Base-by-base conservation (phyloP, 139 green algal genomes). In the Haematococcus sp. region DNA sequence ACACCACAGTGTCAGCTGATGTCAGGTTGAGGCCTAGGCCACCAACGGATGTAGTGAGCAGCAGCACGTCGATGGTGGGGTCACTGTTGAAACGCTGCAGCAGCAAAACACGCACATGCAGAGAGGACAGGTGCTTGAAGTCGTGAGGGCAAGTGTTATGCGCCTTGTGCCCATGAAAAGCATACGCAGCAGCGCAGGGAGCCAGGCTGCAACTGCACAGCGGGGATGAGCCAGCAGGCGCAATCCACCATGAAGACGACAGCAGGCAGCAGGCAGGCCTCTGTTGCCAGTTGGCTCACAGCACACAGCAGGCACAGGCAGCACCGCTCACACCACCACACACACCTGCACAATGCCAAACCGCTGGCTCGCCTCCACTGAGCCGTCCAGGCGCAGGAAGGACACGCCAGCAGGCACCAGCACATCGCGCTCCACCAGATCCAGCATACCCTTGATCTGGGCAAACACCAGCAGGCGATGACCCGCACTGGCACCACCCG, bases 11-110 rank as follows among this genome's bases (percentile, higher is more conserved):
- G 83, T 99, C 94, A 5, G 96, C 96, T 0, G 89, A 74, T 0
- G 94, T 99, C 27, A 99, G 78, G 81, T 99, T 99, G 19, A 99
- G 87, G 19, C 96, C 96, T 55, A 98, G 78, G 0, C 95, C 95
- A 34, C 95, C 95, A 65, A 97, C 91, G 25, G 79, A 68, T 3
- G 93, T 99, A 40, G 94, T 98, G 51, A 99, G 87, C 80, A 98
- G 88, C 85, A 99, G 88, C 44, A 98, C 94, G 59, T 92, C 86
- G 22, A 99, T 96, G 76, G 93, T 98, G n/a, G 95, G 95, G 83
- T 99, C 96, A 13, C 80, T 68, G 81, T 98, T 98, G 89, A 99
- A 99, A 22, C 81, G 83, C 83, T 91, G 86, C 74, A 95, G 30
- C n/a, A n/a, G 78, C 75, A 70, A 96, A 97, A 0, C 94, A 81